Conservation (phyloP, 78 protist genomes). For the Dictyostelium brefeldianum region DNA sequence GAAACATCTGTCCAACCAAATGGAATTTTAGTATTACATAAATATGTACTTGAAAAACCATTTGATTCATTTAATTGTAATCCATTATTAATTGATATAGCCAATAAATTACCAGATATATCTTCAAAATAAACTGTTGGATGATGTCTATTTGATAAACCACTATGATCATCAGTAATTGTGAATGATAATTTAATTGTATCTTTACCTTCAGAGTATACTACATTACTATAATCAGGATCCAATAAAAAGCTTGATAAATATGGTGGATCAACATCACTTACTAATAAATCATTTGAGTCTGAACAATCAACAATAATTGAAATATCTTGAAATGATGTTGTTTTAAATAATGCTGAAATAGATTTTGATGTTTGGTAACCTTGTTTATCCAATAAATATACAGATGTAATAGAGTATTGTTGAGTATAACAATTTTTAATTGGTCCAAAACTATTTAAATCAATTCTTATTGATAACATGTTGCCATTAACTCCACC, state of each 20-base stretch:
- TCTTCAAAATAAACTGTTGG: constrained; percentile 5
- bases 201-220: no score
- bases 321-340: not conserved
- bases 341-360: not conserved
- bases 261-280: not conserved
- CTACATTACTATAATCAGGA: not conserved
- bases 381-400: constrained; percentile 18
- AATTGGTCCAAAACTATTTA: not conserved
- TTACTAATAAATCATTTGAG: not conserved
- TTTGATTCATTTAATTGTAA: not conserved
- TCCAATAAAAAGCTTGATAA: not conserved
- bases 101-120: not conserved
- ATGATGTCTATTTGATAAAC: constrained; percentile 6
- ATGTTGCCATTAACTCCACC: not conserved
- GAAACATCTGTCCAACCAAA: not conserved
- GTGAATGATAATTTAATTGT: no score
- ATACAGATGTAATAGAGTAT: not conserved
- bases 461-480: not conserved
- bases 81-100: not conserved
- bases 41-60: not conserved
- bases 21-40: not conserved
- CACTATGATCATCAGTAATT: not conserved
- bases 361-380: not conserved
- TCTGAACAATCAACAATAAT: not conserved
- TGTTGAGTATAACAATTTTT: not conserved